Evolutionary conservation across 192 early-diverging fungal genomes (phyloP), one percentile per base, ranked within the genome.

Genomic region (Umbelopsis sp.): DNA sequence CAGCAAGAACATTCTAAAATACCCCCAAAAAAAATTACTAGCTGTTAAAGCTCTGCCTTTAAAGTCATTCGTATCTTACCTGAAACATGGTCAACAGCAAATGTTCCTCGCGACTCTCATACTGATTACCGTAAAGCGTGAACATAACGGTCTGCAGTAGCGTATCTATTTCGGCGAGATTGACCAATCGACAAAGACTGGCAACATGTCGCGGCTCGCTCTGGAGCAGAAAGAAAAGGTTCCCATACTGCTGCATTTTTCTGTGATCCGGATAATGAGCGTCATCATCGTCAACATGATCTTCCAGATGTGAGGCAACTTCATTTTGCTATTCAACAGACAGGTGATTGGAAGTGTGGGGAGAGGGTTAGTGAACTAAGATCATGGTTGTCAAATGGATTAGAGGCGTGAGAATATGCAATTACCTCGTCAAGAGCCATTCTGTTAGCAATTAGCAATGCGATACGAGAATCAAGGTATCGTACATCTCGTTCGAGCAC

Each of bases 61-160:
- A 50, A 27, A 52, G 20, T 27, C 35, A 12, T 2, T 8, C 13
- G 16, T 65, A 41, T 30, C 55, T 64, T 78, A 93, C 91, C 83
- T 97, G 96, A 74, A 98, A 96, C 94, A 98, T 95, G 21, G 94
- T 95, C 69, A 98, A 80, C 35, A 98, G 74, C 52, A 98, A 82
- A 79, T 95, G 93, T 82, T 98, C 97, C 85, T 98, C 96, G 58
- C 95, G 90, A 44, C 91, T 90, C 76, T 98, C 96, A 80, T 95
- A 97, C 80, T 97, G 96, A 81, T 97, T 97, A 46, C 95, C 95
- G 69, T 94, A 98, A 48, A 98, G 74, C 2, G 95, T 95, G 71
- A 97, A 97, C 95, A 98, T 97, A 69, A 97, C 93, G 0, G 93
- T 96, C 72, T 97, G 95, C 49, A 98, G 74, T 46, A 97, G 85